Evolutionary conservation across 176 grass and related monocot species (phyloP), one percentile per base, ranked within the genome.

Genomic region (bread wheat (Triticum aestivum)): DNA sequence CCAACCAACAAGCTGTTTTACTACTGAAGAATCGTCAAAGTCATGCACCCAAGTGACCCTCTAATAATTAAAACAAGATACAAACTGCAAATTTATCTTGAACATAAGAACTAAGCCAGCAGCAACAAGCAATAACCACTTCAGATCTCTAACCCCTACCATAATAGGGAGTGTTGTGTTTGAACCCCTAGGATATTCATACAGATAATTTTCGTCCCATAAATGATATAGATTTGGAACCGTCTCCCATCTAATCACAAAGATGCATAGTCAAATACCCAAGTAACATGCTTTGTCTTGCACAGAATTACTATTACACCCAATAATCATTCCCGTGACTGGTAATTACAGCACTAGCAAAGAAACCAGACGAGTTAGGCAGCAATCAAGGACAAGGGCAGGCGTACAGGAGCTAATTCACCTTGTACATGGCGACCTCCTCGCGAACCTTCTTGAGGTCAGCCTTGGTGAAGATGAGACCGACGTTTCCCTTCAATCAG

Each of bases 381-480:
- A 69, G 32, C 6, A 69, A 69, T 20, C 15, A 27, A 5, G 65
- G n/a, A 5, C 24, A 26, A 39, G 33, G 11, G 66, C 7, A 69
- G 14, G 9, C 32, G 32, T 9, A 9, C 5, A 68, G n/a, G 4
- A 69, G 67, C 32, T 11, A 69, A 5, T 5, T 33, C 35, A 91
- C 94, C 94, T 93, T 96, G 86, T 96, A 96, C 73, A 91, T 96
- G 61, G 89, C 72, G n/a, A 96, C 82, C 82, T 93, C 91, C 84
- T 96, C 91, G 66, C 87, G 92, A 41, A 96, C 91, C 82, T 96
- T 91, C 94, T 96, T 96, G 81, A 93, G 83, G 78, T 96, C 94
- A 37, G 91, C 94, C 87, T 96, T 93, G 77, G 24, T 24, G 24
- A 24, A 24, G 24, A 24, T 24, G 24, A 24, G 24, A 24, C 24